Evolutionary conservation across 1,284 basidiomycete species (phyloP).

Genomic region (Tilletia indica): DNA sequence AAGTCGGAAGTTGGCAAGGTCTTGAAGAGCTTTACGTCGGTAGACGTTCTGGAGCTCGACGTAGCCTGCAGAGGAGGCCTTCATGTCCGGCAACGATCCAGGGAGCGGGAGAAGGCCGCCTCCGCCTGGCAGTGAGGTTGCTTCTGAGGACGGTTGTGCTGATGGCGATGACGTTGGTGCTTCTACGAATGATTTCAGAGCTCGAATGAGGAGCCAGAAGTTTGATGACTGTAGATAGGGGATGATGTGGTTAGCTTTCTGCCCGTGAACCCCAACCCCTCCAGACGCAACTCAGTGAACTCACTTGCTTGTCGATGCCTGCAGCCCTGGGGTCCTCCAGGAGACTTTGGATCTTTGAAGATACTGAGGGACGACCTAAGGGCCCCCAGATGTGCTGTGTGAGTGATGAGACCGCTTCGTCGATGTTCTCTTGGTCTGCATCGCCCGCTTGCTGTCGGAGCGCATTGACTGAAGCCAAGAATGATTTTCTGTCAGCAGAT

Average conservation of each 20-base stretch:
- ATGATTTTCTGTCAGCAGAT: conserved; percentile 67
- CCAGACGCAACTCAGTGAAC: not conserved
- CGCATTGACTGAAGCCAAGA: conserved; percentile 69
- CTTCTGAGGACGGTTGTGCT: conserved; percentile 33
- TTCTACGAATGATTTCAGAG: conserved; percentile 66
- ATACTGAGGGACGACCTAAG: conserved; percentile 26
- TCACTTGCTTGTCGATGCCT: conserved; percentile 31
- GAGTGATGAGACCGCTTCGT: conserved; percentile 58
- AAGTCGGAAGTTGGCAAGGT: conserved; percentile 63
- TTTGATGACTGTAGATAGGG: conserved; percentile 60
- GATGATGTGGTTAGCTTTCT: not conserved
- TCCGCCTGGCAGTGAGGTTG: conserved; percentile 31
- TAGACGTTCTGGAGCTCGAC: conserved; percentile 76
- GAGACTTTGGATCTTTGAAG: conserved; percentile 35
- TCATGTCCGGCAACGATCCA: conserved; percentile 88
- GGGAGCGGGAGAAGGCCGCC: conserved; percentile 62
- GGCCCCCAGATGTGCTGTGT: conserved; percentile 52
- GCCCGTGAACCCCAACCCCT: too few relatives aligned
- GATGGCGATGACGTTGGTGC: conserved; percentile 58
- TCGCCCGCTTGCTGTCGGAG: conserved; percentile 65
- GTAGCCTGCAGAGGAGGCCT: conserved; percentile 80
- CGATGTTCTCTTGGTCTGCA: conserved; percentile 90
- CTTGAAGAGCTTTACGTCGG: conserved; percentile 69
- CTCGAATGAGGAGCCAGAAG: conserved; percentile 83
- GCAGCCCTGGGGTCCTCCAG: conserved; percentile 66